Evolutionary conservation across 2,329 filamentous ascomycete species (phyloP), one percentile per base, ranked within the genome.

Genomic region (Fusarium torreyae): DNA sequence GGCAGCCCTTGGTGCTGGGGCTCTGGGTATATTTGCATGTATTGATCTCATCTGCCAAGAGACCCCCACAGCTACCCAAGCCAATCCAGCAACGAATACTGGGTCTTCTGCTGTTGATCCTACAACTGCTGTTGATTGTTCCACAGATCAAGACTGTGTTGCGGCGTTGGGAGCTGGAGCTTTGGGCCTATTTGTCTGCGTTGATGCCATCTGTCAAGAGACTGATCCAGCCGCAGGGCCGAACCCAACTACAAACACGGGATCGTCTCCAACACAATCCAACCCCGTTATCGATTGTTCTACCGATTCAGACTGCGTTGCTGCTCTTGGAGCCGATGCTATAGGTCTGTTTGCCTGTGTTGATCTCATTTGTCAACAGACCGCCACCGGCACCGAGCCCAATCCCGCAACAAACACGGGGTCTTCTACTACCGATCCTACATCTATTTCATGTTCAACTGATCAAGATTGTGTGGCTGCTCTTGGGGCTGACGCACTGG

Each of bases 71-170:
- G 6, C 33, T 26, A 10, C 48, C 28, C 10, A 11, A 31, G 10
- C 40, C 40, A 15, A 13, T 20, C 39, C 39, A 22, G 13, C 39
- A 15, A 22, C 18, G 18, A 40, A 40, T 13, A 20, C 18, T 13
- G 18, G 15, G 11, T 22, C 20, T 22, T 14, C 40, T 24, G 7
- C 20, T 17, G 20, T 20, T 7, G 39, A 40, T 13, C 18, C 39
- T 11, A 20, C 18, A 18, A 13, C n/a, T 5, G 38, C n/a, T 11
- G 22, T 42, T 42, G 39, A 42, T 11, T 42, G 61, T 4, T 14
- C 31, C 13, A 64, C 61, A n/a, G 59, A 64, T 13, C 18, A 24
- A 33, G 61, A 64, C 52, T 64, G 61, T 3, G 44, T 59, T 2
- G 52, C 24, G 1, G 45, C 52, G 14, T 17, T 65, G 2, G 62